These are phyloP conservation scores for Porphyra umbilicalis DNA, from an alignment of 31 red algal genomes.

Conservation along the genomic window DNA sequence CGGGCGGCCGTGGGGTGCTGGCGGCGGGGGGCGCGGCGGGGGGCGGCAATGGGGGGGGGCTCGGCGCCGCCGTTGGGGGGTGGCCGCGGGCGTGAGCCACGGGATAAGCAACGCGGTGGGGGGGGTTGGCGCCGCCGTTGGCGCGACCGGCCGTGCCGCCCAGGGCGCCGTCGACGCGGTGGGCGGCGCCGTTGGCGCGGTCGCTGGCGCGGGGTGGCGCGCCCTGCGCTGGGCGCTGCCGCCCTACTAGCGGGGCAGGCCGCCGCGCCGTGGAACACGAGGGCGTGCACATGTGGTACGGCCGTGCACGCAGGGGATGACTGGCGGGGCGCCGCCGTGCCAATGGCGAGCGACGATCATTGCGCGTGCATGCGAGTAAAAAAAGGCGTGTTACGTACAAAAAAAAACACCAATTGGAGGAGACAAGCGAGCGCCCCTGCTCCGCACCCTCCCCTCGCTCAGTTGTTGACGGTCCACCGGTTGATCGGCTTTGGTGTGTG, in stretches of 20 bases:
- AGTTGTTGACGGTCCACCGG: not conserved
- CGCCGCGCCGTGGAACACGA: too few relatives aligned
- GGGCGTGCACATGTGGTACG: too few relatives aligned
- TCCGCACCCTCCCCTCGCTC: not conserved
- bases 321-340: too few relatives aligned
- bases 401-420: not conserved
- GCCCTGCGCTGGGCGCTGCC: not conserved
- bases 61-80: not conserved
- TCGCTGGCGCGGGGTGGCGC: not conserved
- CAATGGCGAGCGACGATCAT: too few relatives aligned
- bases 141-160: too few relatives aligned
- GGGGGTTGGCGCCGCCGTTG: too few relatives aligned
- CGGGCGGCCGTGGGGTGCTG: not conserved
- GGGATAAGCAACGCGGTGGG: too few relatives aligned
- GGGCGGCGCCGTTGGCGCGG: not conserved
- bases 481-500: not conserved
- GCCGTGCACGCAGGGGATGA: too few relatives aligned
- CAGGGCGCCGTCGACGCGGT: not conserved
- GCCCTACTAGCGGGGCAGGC: not conserved
- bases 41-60: not conserved
- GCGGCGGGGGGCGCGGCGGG: not conserved
- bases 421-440: not conserved
- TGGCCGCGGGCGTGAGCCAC: too few relatives aligned
- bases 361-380: too few relatives aligned
- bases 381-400: too few relatives aligned